Evolutionary conservation across 2,329 filamentous ascomycete genomes (phyloP), one percentile per base, ranked within the genome.

Genomic region (Penicillium sp.): DNA sequence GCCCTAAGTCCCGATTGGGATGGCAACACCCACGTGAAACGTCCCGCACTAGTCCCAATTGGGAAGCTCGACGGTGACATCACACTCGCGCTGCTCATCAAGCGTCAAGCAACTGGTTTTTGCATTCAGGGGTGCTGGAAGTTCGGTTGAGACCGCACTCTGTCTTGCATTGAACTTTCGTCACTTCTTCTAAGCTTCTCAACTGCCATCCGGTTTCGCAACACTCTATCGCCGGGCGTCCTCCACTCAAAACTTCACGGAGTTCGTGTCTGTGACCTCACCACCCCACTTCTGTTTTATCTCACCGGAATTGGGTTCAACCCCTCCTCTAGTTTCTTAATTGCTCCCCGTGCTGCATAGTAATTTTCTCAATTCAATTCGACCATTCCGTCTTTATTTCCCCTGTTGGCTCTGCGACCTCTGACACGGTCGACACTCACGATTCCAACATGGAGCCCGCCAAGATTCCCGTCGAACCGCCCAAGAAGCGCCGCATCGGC

Each of bases 401-500:
- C n/a, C 13, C 28, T 42, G 49, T 51, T 54, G 46, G 44, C 48
- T 47, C 40, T 46, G 20, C 43, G 47, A 50, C 56, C 51, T 53
- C 50, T 49, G 43, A 31, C 43, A 8, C 31, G 50, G 53, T 58
- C 52, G 51, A 42, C 43, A 33, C 27, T 25, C 41, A 53, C 46
- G 43, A 53, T 49, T 44, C 46, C 53, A 51, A 50, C 40, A 63
- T 63, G 58, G 60, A 63, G 31, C 52, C 58, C 44, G 20, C 40
- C 14, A 58, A 58, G 40, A 67, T 69, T 49, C 71, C 72, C 61
- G 53, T 60, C 50, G 39, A 66, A 42, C 67, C 67, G 56, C 69
- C 74, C 60, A 79, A 78, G 69, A 81, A 80, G 70, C 82, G 84
- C 67, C 78, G 82, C 58, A 92, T 96, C 70, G 92, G 87, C 60